These are phyloP conservation scores for Chlamydomonas eustigma DNA, from an alignment of 139 green algal genomes.

Conservation along the genomic window DNA sequence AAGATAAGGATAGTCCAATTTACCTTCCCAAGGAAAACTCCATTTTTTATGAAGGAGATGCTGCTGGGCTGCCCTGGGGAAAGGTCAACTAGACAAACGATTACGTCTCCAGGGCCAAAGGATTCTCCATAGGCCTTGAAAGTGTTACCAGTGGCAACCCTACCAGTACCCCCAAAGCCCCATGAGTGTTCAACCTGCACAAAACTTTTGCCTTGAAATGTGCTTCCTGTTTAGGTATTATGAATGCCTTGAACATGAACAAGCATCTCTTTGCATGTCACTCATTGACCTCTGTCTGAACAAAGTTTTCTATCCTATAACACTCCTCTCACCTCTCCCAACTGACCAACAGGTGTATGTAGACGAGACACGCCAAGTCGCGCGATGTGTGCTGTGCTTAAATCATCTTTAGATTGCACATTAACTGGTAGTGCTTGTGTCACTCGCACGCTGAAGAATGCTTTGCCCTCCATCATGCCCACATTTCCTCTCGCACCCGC, in stretches of 20 bases:
- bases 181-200: conserved; percentile 16
- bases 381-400: conserved; percentile 12
- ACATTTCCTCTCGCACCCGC: background rate
- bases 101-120: conserved; percentile 15
- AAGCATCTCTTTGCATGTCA: no score
- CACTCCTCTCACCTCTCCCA: conserved; percentile 19
- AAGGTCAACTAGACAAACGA: conserved; percentile 22
- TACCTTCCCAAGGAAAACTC: background rate
- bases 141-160: background rate
- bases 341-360: conserved; percentile 17
- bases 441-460: conserved; percentile 6
- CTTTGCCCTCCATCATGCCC: conserved; percentile 8
- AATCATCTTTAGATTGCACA: conserved; percentile 11
- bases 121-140: conserved; percentile 8
- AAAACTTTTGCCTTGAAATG: no score
- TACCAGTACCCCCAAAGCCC: conserved; percentile 29
- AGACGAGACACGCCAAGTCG: conserved; percentile 22
- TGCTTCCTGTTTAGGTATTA: no score
- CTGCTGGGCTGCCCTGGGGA: background rate
- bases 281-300: no score
- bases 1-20: no score
- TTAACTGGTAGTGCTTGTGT: conserved; percentile 5
- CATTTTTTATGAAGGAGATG: conserved; percentile 1
- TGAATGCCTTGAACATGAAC: no score
- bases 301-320: background rate